Base-by-base conservation (phyloP, 192 early-diverging fungal species). In the Entomortierella beljakovae region DNA sequence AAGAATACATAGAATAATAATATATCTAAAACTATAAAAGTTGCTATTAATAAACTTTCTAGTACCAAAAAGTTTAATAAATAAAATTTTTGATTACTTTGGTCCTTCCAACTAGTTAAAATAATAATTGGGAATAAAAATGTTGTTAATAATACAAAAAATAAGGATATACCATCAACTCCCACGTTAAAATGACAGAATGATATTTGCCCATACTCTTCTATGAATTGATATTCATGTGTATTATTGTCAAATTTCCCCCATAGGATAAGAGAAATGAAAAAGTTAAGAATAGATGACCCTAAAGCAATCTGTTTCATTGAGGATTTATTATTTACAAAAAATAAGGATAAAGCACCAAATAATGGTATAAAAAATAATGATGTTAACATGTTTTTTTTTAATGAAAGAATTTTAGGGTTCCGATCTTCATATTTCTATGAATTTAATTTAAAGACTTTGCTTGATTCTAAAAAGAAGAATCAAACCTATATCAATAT, bases 101-200 rank as follows among this genome's bases (percentile, higher is more conserved):
- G 68, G 74, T 62, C 61, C 64, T 81, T 57, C 77, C 83, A 87
- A 81, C 76, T 71, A 60, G 66, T 82, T 82, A 91, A 82, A 81
- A 87, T 85, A 69, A 76, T 81, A 85, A 88, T 88, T 61, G 85
- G 76, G 83, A 88, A 86, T 81, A 84, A 73, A 81, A 84, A 87
- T 80, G 80, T 82, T 66, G 84, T 84, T 85, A 88, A 82, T 82
- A 83, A 85, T 81, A 88, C 84, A 81, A 86, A 85, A 73, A 86
- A 86, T 68, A 86, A 83, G 63, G 82, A 88, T 68, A 89, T 86
- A 65, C 83, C 85, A 84, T 84, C 82, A 66, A 86, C 60, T 70
- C 83, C 85, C 42, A 72, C 76, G 46, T 61, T 61, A 43, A 79
- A 80, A 66, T 80, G 68, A 58, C 68, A 57, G 38, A 57, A 70